These are phyloP conservation scores for Globisporangium nodosum DNA, from an alignment of 352 stramenopile species.

Conservation along the genomic window DNA sequence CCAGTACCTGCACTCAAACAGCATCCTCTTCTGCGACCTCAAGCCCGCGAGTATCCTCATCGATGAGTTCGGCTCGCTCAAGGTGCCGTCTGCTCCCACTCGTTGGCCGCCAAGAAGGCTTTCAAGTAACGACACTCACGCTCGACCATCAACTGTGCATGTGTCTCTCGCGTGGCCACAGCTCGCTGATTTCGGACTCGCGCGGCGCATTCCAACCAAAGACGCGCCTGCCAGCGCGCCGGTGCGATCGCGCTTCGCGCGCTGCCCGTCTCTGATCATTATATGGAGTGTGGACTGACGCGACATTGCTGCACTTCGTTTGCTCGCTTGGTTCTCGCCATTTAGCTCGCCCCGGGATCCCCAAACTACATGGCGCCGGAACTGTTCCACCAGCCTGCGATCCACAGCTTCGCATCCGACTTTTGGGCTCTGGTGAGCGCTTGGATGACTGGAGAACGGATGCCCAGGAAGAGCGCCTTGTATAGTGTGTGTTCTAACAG, in stretches of 20 bases:
- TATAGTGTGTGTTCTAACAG: neutral
- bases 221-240: constrained; percentile 21
- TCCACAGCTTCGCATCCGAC: constrained; percentile 89
- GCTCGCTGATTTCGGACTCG: constrained; percentile 88
- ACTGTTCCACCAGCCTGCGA: constrained; percentile 75
- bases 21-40: constrained; percentile 89
- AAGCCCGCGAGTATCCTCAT: constrained; percentile 90
- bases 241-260: constrained; percentile 18
- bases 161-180: constrained; percentile 8
- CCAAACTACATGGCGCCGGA: constrained; percentile 92
- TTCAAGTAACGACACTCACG: neutral
- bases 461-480: too few species aligned
- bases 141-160: too few species aligned
- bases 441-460: neutral
- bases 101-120: too few species aligned
- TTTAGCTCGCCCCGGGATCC: constrained; percentile 57
- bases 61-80: constrained; percentile 91
- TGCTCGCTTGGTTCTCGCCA: too few species aligned
- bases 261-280: neutral
- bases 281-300: neutral
- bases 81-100: constrained; percentile 25
- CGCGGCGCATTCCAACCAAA: constrained; percentile 69
- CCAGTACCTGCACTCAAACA: constrained; percentile 86
- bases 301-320: neutral
- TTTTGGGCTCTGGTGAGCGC: constrained; percentile 74